Conservation (phyloP, 257 asterid species). For the Ligustrum vulgare region DNA sequence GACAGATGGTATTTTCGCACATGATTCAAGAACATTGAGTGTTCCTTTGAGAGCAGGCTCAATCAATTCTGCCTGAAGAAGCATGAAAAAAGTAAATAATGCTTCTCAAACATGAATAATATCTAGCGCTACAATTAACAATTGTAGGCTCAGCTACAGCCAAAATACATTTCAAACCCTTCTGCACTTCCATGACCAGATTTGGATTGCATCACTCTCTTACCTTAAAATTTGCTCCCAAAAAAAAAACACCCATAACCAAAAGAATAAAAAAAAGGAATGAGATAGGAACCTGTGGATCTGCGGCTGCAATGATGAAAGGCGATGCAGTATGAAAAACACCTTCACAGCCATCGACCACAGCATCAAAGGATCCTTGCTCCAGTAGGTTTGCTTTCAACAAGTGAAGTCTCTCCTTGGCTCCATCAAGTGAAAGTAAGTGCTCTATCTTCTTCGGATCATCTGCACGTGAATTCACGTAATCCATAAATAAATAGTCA, state of each 20-base stretch:
- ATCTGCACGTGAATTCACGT: not conserved
- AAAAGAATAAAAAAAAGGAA: not conserved
- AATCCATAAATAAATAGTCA: no score
- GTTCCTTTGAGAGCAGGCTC: constrained; percentile 68
- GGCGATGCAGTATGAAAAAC: constrained; percentile 94
- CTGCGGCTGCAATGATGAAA: constrained; percentile 45
- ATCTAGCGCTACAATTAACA: not conserved
- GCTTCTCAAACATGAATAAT: not conserved
- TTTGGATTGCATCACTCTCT: not conserved
- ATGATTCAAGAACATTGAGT: constrained; percentile 69
- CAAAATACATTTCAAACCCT: not conserved
- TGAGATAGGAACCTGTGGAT: constrained; percentile 63
- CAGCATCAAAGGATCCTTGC: constrained; percentile 79
- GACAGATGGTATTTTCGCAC: constrained; percentile 60
- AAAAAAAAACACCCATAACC: no score
- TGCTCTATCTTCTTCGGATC: no score
- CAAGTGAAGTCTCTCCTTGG: no score
- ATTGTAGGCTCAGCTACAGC: not conserved
- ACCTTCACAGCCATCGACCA: constrained; percentile 80
- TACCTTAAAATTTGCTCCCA: not conserved
- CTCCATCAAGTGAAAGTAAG: no score
- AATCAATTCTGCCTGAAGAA: constrained; percentile 64
- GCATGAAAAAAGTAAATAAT: constrained; percentile 18
- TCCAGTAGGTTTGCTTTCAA: constrained; percentile 69
- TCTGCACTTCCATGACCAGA: not conserved